These are phyloP conservation scores for Ramichloridium luteum DNA, from an alignment of 2,329 filamentous ascomycete species.

Conservation along the genomic window DNA sequence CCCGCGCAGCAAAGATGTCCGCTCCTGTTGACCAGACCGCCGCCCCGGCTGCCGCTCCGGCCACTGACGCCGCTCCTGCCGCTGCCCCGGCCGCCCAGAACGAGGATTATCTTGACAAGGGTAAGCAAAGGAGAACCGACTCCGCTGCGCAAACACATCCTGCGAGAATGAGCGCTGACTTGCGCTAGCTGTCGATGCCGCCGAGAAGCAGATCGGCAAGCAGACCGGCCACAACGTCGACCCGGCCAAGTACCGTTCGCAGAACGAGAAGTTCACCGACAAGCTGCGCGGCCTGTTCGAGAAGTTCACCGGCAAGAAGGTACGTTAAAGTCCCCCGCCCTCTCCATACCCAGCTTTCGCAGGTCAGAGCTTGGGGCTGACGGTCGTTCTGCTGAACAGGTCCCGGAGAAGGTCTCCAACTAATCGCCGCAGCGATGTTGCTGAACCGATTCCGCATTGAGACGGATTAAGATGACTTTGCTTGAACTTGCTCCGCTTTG, in stretches of 20 bases:
- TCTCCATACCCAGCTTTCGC: too few species aligned
- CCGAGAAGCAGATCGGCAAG: slow-evolving; percentile 4
- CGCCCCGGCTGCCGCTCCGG: neutral
- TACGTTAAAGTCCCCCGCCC: too few species aligned
- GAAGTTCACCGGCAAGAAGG: slow-evolving; percentile 18
- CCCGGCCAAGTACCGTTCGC: slow-evolving; percentile 11
- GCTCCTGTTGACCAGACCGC: neutral
- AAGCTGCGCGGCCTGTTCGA: slow-evolving; percentile 15
- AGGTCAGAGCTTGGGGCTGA: too few species aligned
- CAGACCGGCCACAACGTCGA: slow-evolving; percentile 8
- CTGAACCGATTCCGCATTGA: too few species aligned
- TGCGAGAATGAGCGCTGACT: too few species aligned
- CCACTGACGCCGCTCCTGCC: neutral
- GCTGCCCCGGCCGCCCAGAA: slow-evolving; percentile 2
- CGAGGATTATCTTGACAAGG: slow-evolving; percentile 18
- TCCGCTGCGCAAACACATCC: neutral
- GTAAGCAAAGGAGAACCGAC: too few species aligned
- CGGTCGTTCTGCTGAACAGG: too few species aligned
- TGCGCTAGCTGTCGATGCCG: slow-evolving; percentile 2
- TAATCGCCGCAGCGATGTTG: too few species aligned
- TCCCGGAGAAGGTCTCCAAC: too few species aligned
- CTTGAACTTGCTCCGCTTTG: too few species aligned
- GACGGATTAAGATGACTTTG: too few species aligned
- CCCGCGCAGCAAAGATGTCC: too few species aligned
- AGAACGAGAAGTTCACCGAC: slow-evolving; percentile 19